Percentiles rank a stretch among this genome's conserved stretches.
phyloP scores from a whole-genome alignment of 805 yeast genomes.

The Teunomyces barrocoloradensis region DNA sequence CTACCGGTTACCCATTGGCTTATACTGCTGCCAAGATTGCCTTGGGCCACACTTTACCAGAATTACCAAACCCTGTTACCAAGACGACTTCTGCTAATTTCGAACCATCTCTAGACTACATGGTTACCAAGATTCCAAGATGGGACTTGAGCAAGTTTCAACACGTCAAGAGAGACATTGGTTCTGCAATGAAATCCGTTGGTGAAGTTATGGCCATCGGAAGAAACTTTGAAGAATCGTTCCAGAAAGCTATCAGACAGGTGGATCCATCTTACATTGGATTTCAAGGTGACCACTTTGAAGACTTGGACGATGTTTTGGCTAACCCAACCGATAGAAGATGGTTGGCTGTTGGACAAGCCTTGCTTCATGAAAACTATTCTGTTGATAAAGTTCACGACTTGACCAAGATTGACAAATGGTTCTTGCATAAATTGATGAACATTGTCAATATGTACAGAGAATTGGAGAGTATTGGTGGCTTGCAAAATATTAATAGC shows the following conservation, averaged over 20 bases:
- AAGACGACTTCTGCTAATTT: constrained; percentile 94
- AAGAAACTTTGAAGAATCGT: constrained; percentile 94
- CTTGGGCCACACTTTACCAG: constrained; percentile 90
- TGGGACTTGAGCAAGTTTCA: constrained; percentile 97
- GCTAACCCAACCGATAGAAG: constrained; percentile 92
- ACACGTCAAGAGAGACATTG: constrained; percentile 90
- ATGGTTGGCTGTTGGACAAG: constrained; percentile 98
- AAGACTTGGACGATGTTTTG: constrained; percentile 72
- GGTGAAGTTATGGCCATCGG: constrained; percentile 99
- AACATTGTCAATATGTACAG: constrained; percentile 89
- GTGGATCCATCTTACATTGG: constrained; percentile 90
- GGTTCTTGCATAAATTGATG: constrained; percentile 92
- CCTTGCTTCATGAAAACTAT: constrained; percentile 86
- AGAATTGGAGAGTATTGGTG: constrained; percentile 59
- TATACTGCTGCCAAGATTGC: constrained; percentile 98
- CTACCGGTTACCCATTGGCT: constrained; percentile 98
- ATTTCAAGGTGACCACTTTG: constrained; percentile 82
- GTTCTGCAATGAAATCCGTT: constrained; percentile 96
- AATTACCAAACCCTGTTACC: constrained; percentile 93
- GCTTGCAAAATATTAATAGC: constrained; percentile 55
- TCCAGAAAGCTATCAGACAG: constrained; percentile 96
- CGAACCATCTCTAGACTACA: constrained; percentile 95
- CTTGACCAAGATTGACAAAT: constrained; percentile 86
- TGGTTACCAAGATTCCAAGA: constrained; percentile 96
- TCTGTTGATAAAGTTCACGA: constrained; percentile 91